phyloP scores from a whole-genome alignment of 352 stramenopile genomes.

The Globisporangium alternatum region DNA sequence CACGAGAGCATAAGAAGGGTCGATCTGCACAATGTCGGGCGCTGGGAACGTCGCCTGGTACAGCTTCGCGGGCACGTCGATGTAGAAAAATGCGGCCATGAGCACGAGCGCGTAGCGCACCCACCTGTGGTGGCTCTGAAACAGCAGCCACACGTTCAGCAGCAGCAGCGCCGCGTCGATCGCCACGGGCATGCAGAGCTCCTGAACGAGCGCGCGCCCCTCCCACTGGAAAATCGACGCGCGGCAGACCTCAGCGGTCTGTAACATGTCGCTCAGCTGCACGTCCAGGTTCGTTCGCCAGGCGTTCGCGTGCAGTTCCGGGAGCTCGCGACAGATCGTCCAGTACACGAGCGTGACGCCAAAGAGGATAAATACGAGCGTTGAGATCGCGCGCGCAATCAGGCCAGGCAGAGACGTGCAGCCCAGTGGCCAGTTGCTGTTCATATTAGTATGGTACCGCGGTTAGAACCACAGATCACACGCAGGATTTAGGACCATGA shows the following conservation, averaged over 20 bases:
- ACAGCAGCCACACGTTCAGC: constrained; percentile 37
- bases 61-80: constrained; percentile 44
- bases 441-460: background rate
- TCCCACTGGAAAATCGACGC: constrained; percentile 44
- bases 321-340: constrained; percentile 55
- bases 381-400: constrained; percentile 35
- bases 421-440: constrained; percentile 68
- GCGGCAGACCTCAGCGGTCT: constrained; percentile 34
- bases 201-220: constrained; percentile 33
- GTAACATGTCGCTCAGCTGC: constrained; percentile 35
- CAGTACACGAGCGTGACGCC: constrained; percentile 57
- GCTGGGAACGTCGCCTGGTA: constrained; percentile 55
- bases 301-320: constrained; percentile 37
- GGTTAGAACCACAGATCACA: background rate
- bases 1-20: constrained; percentile 66
- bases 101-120: constrained; percentile 42
- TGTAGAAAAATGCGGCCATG: constrained; percentile 40
- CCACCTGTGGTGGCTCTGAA: constrained; percentile 59
- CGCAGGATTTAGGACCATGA: background rate
- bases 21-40: constrained; percentile 52
- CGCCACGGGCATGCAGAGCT: constrained; percentile 52
- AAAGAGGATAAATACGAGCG: constrained; percentile 45
- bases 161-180: constrained; percentile 47
- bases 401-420: constrained; percentile 56
- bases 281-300: constrained; percentile 36